Evolutionary conservation across 2,329 filamentous ascomycete species (phyloP).

Genomic region (Fusarium pininemorale): DNA sequence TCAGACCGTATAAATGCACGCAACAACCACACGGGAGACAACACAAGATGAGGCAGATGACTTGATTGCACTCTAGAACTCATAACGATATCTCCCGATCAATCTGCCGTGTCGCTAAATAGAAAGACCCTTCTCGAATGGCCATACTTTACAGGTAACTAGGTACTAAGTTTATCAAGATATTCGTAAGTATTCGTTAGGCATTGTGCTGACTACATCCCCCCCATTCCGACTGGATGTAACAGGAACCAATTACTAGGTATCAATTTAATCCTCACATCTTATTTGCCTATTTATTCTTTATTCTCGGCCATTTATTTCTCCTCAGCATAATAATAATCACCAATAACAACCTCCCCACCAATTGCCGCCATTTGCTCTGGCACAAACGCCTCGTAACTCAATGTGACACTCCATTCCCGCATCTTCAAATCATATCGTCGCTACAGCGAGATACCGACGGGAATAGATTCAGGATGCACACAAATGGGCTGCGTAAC

Average conservation of each 20-base stretch:
- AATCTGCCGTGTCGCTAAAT: not conserved
- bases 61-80: not conserved
- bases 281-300: not conserved
- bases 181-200: not conserved
- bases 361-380: conserved; percentile 6
- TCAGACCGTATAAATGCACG: not conserved
- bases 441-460: conserved; percentile 25
- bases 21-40: not conserved
- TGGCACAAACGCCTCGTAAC: conserved; percentile 22
- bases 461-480: conserved; percentile 25
- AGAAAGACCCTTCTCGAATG: not conserved
- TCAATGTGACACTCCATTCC: conserved; percentile 32
- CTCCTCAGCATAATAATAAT: conserved; percentile 1
- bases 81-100: not conserved
- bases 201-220: not conserved
- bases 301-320: not conserved
- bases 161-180: not conserved
- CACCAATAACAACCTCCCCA: not conserved
- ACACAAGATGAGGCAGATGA: not conserved
- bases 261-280: not conserved
- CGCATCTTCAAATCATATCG: conserved; percentile 24
- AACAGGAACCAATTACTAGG: not conserved
- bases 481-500: conserved; percentile 17
- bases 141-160: not conserved
- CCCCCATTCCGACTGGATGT: not conserved